Percentiles rank a stretch among this genome's conserved stretches.
phyloP scores from a whole-genome alignment of 2,329 filamentous ascomycete species.

The Diaporthe vaccinii region DNA sequence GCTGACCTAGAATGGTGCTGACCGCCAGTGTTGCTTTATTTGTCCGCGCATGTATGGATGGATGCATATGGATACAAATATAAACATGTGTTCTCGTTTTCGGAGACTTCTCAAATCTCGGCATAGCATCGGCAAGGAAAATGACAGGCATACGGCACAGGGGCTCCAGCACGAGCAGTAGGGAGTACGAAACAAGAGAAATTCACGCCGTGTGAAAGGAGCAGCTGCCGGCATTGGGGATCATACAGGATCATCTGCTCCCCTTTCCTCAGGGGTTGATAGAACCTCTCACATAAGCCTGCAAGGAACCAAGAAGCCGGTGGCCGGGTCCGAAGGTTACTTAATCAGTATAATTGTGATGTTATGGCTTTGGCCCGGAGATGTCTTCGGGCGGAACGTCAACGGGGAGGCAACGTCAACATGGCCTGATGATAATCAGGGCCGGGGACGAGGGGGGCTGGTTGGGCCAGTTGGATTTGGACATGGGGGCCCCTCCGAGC shows the following conservation, averaged over 20 bases:
- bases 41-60: background rate
- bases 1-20: background rate
- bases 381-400: slow-evolving; percentile 24
- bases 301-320: slow-evolving; percentile 20
- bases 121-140: slow-evolving; percentile 17
- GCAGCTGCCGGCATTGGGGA: slow-evolving; percentile 22
- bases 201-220: background rate
- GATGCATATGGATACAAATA: background rate
- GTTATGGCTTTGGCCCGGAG: slow-evolving; percentile 4
- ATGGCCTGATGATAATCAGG: slow-evolving; percentile 31
- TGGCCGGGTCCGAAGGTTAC: slow-evolving; percentile 25
- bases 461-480: background rate
- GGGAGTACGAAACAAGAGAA: background rate
- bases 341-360: slow-evolving; percentile 15
- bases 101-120: slow-evolving; percentile 2
- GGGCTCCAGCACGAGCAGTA: background rate
- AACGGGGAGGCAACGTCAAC: slow-evolving; percentile 21
- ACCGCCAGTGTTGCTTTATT: background rate
- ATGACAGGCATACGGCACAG: background rate
- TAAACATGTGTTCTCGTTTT: slow-evolving; percentile 1
- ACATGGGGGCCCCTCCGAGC: slow-evolving; percentile 3
- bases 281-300: slow-evolving; percentile 20
- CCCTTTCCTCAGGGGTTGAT: slow-evolving; percentile 23
- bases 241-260: slow-evolving; percentile 7
- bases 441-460: background rate